These are phyloP conservation scores for Suhomyces panamericanus DNA, from an alignment of 1,139 yeast species.

Conservation along the genomic window DNA sequence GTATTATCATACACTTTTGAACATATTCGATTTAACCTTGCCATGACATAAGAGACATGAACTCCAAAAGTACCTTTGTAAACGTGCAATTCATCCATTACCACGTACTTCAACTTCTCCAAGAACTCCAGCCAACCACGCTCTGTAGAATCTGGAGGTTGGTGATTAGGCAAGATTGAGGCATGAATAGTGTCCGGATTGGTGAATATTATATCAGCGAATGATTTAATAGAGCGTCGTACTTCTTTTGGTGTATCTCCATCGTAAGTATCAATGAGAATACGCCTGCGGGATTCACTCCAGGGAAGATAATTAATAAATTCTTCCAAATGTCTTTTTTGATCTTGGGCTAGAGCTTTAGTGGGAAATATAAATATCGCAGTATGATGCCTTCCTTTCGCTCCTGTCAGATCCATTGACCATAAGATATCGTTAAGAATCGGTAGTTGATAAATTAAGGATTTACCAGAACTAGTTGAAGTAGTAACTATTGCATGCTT, in stretches of 20 bases:
- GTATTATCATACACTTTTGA: conserved; percentile 10
- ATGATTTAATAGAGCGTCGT: conserved; percentile 45
- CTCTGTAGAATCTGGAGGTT: conserved; percentile 12
- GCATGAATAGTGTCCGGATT: conserved; percentile 95
- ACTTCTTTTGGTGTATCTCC: conserved; percentile 83
- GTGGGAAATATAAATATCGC: conserved; percentile 93
- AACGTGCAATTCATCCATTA: conserved; percentile 87
- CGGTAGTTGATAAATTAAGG: conserved; percentile 86
- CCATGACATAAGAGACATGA: conserved; percentile 82
- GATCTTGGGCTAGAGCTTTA: conserved; percentile 96
- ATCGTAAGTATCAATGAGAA: conserved; percentile 77
- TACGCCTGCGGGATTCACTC: conserved; percentile 26
- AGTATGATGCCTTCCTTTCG: conserved; percentile 39
- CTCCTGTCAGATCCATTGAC: conserved; percentile 27
- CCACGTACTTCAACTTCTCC: conserved; percentile 63
- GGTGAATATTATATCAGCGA: conserved; percentile 82
- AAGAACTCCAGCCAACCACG: conserved; percentile 70
- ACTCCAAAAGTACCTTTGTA: conserved; percentile 92
- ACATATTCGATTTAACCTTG: conserved; percentile 69
- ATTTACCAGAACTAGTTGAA: conserved; percentile 93
- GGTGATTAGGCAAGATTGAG: conserved; percentile 74
- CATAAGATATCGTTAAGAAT: conserved; percentile 61
- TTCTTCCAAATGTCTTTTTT: conserved; percentile 69
- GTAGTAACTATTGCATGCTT: conserved; percentile 81
- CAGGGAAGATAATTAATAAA: conserved; percentile 51